Conservation (phyloP, 768 basidiomycete genomes). For the Amanita rubescens region DNA sequence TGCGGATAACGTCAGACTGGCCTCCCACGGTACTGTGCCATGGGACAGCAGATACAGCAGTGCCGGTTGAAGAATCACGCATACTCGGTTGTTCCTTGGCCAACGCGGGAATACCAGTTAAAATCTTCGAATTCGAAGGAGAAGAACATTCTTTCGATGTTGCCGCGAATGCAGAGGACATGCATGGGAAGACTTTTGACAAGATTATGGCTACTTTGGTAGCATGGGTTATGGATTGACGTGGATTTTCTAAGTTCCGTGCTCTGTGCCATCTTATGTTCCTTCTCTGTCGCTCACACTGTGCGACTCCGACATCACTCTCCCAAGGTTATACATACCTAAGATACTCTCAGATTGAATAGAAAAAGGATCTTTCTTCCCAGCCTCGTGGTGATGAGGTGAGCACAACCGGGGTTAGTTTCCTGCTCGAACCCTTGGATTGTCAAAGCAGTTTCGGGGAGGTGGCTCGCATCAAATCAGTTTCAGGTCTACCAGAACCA, state of each 20-base stretch:
- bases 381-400: neutral
- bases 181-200: slow-evolving; percentile 30
- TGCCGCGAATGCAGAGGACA: slow-evolving; percentile 32
- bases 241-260: neutral
- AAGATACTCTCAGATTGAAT: too few relatives aligned
- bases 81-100: slow-evolving; percentile 27
- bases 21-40: slow-evolving; percentile 46
- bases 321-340: too few relatives aligned
- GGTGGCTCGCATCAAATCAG: neutral
- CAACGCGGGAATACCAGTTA: slow-evolving; percentile 26
- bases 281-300: neutral
- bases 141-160: slow-evolving; percentile 55
- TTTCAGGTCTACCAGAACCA: too few relatives aligned
- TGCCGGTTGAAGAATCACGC: slow-evolving; percentile 33
- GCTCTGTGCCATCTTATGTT: neutral
- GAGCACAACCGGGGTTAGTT: neutral
- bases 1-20: slow-evolving; percentile 32
- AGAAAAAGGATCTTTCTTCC: neutral
- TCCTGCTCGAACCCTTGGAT: neutral
- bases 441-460: neutral
- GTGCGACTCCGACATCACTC: neutral
- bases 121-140: slow-evolving; percentile 31
- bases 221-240: slow-evolving; percentile 3
- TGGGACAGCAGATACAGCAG: slow-evolving; percentile 41
- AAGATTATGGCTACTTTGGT: slow-evolving; percentile 29